Base-by-base conservation (phyloP, 139 green algal genomes). In the Edaphochlamys debaryana region DNA sequence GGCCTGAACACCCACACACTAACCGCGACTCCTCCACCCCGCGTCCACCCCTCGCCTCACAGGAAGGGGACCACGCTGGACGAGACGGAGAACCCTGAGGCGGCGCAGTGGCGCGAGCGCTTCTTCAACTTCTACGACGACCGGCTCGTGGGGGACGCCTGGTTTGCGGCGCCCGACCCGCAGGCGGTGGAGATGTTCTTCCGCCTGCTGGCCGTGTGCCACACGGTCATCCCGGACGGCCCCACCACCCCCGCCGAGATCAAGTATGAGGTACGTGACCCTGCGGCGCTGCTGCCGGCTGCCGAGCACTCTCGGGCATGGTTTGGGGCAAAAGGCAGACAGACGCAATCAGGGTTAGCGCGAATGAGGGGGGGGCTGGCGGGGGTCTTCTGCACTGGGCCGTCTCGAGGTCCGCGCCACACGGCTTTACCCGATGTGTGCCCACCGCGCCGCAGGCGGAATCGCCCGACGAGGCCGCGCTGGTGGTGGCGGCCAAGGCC, bases 41-140 rank as follows among this genome's bases (percentile, higher is more conserved):
- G n/a, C n/a, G n/a, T n/a, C n/a, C n/a, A n/a, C n/a, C n/a, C n/a
- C n/a, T n/a, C n/a, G n/a, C n/a, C n/a, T n/a, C n/a, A n/a, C n/a
- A n/a, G n/a, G n/a, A n/a, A 13, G 11, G 45, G 45, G 11, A 54
- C 45, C 11, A 54, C 63, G n/a, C 63, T 91, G 37, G 42, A 75
- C 13, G 80, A 85, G 30, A 60, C 66, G 9, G 70, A 85, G 19
- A 38, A 74, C 15, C 68, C 84, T 2, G 76, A 79, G 6, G 54
- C 37, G 7, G 71, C 70, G 4, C 56, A 80, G 52, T 89, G 82
- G 79, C 75, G 83, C 1, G 87, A 94, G 84, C 85, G 62, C 36
- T 93, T 80, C 83, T 94, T 93, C 91, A 98, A 98, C 87, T 98
- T 98, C 72, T 93, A 93, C 29, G 95, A 98, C 88, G 67, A 70